A percentile compares a stretch with the other conserved stretches of the same genome.
These are phyloP conservation scores for Imleria badia DNA, from an alignment of 768 basidiomycete genomes.

Conservation along the genomic window DNA sequence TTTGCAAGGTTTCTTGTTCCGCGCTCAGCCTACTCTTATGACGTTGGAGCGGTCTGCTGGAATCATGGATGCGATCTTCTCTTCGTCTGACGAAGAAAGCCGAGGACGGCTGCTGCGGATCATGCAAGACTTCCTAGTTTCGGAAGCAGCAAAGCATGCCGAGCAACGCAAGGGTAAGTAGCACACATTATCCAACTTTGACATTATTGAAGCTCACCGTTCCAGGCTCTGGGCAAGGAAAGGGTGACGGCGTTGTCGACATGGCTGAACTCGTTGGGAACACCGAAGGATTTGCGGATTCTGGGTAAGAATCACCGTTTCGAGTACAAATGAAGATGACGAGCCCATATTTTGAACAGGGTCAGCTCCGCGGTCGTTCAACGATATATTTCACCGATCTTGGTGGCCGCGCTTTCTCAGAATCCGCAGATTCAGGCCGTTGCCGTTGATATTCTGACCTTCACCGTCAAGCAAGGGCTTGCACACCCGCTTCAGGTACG, in stretches of 20 bases:
- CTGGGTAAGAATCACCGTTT: constrained; percentile 63
- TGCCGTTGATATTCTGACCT: constrained; percentile 88
- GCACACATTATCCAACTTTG: background rate
- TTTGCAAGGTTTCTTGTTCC: constrained; percentile 79
- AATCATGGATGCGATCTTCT: constrained; percentile 91
- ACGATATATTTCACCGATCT: constrained; percentile 80
- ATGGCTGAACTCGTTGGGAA: constrained; percentile 96
- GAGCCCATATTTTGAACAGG: constrained; percentile 40
- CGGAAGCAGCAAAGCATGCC: constrained; percentile 77
- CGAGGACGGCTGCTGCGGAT: constrained; percentile 78
- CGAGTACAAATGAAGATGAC: background rate
- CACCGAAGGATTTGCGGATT: constrained; percentile 94
- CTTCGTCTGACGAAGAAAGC: constrained; percentile 67
- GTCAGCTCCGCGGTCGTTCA: constrained; percentile 95
- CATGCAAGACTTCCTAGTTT: constrained; percentile 87
- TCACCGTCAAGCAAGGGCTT: constrained; percentile 93
- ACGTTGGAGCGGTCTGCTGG: constrained; percentile 71
- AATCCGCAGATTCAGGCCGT: constrained; percentile 70
- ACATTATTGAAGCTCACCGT: background rate
- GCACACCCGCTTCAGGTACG: constrained; percentile 89
- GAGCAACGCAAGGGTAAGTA: constrained; percentile 64
- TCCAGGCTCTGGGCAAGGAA: constrained; percentile 22
- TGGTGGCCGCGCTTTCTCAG: constrained; percentile 76
- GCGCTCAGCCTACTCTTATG: constrained; percentile 90
- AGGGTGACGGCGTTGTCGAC: constrained; percentile 53